Conservation (phyloP, 306 rosid genomes). For the Astragalus membranaceus region DNA sequence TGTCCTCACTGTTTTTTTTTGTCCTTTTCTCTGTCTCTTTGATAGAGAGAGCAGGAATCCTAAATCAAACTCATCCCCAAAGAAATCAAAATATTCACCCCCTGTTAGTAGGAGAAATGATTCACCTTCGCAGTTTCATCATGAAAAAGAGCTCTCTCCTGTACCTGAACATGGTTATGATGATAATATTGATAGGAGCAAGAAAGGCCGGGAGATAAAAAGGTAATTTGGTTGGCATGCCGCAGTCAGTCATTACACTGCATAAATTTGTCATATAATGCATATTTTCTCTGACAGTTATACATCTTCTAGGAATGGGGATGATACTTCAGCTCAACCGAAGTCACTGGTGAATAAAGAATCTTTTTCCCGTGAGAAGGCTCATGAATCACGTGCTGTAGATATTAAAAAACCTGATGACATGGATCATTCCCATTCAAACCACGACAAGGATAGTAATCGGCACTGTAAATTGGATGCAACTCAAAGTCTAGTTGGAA, state of each 20-base stretch:
- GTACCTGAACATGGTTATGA: constrained; percentile 24
- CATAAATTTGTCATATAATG: constrained; percentile 12
- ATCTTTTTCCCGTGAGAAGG: constrained; percentile 35
- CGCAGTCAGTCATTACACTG: constrained; percentile 13
- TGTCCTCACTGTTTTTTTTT: neutral
- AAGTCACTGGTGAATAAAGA: constrained; percentile 38
- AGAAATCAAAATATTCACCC: constrained; percentile 26
- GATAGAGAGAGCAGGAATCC: constrained; percentile 37
- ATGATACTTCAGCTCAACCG: constrained; percentile 26
- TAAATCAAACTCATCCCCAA: constrained; percentile 31
- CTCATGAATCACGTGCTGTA: constrained; percentile 26
- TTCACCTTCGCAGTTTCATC: constrained; percentile 28
- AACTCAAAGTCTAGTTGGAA: constrained; percentile 23
- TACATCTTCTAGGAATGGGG: constrained; percentile 29
- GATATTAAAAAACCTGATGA: constrained; percentile 43
- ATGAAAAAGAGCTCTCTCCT: constrained; percentile 38
- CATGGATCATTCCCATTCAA: constrained; percentile 32
- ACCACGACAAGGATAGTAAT: constrained; percentile 27
- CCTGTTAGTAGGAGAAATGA: constrained; percentile 29
- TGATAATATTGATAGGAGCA: constrained; percentile 29
- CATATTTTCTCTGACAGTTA: constrained; percentile 35
- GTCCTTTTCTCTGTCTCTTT: constrained; percentile 1
- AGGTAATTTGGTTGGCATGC: constrained; percentile 30
- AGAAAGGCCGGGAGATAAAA: constrained; percentile 35
- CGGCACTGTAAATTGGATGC: constrained; percentile 31